Base-by-base conservation (phyloP, 257 asterid species). In the Lycium barbarum region DNA sequence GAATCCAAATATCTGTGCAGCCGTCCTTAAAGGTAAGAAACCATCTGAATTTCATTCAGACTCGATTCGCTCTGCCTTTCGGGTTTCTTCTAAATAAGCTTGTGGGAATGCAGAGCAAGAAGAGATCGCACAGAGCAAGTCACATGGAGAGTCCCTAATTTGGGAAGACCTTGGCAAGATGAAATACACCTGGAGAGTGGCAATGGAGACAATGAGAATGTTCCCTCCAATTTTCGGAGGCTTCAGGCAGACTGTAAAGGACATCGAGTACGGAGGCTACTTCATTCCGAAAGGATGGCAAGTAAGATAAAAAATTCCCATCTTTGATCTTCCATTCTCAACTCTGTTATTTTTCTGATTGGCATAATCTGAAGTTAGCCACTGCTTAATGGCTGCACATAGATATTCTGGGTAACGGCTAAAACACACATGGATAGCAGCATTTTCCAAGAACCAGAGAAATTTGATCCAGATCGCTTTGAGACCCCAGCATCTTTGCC, bases 251-350 rank as follows among this genome's bases (percentile, higher is more conserved):
- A 67, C 95, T 0, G 76, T 88, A 74, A 90, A 87, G 80, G 96
- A 94, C 82, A 88, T 92, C 2, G 91, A 93, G 86, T 93, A 84
- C 63, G 89, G 90, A 35, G 96, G 94, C 66, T 90, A 92, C 90
- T 61, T 85, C 72, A 91, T 93, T 61, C 98, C 98, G 0, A 91
- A 90, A 86, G 98, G 97, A 88, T 93, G 98, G 97, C 94, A 92
- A 86, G 95, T 93, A 93, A 90, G 90, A 84, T 2, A 18, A 68
- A 40, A 40, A 74, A 26, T 45, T n/a, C 45, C 65, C 12, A 36
- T 22, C 82, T 71, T 57, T 43, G n/a, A 20, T 66, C 2, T 54
- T 22, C 55, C 76, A 1, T 73, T 73, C 67, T 7, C 51, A 33
- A 78, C 71, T 26, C 67, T 54, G 66, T 33, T 14, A 67, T 0